Percentiles rank a stretch among this genome's conserved stretches.
Conservation (phyloP, 805 yeast species). For the Ogataea corticis region DNA sequence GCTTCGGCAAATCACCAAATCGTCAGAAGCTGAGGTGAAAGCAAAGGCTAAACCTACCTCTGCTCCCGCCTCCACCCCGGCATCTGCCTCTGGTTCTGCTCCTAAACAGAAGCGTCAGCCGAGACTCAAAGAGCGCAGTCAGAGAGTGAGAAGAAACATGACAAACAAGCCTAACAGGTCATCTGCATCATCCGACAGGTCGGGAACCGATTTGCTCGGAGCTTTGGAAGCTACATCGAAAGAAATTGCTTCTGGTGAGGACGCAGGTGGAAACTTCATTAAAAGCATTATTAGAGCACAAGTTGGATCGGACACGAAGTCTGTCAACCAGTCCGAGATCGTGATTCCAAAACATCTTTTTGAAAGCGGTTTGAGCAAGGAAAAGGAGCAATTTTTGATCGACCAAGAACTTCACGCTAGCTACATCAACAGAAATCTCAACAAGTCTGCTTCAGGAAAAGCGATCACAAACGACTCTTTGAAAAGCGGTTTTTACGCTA, state of each 20-base stretch:
- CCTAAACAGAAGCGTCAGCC: neutral
- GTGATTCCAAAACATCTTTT: neutral
- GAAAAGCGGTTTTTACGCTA: constrained; percentile 9
- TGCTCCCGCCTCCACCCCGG: neutral
- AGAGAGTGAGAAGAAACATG: constrained; percentile 3
- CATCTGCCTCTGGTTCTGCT: neutral
- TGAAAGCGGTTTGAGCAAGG: neutral
- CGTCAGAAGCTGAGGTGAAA: neutral
- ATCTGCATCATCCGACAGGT: neutral
- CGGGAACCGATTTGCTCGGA: neutral
- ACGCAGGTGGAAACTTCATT: no score
- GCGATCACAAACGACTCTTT: constrained; percentile 6
- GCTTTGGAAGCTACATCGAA: neutral
- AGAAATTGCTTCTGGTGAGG: no score
- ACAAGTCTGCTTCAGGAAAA: neutral
- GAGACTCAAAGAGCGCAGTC: neutral
- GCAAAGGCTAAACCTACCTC: no score
- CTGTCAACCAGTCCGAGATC: neutral
- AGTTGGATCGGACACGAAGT: no score
- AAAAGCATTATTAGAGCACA: no score
- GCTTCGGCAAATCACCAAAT: constrained; percentile 1
- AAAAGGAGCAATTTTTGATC: neutral
- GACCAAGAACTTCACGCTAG: constrained; percentile 10
- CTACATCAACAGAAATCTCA: constrained; percentile 9
- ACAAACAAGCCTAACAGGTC: neutral